Percentiles rank a stretch among this genome's conserved stretches.
These are phyloP conservation scores for Adansonia madagascariensis DNA, from an alignment of 441 rosid genomes.

Conservation along the genomic window DNA sequence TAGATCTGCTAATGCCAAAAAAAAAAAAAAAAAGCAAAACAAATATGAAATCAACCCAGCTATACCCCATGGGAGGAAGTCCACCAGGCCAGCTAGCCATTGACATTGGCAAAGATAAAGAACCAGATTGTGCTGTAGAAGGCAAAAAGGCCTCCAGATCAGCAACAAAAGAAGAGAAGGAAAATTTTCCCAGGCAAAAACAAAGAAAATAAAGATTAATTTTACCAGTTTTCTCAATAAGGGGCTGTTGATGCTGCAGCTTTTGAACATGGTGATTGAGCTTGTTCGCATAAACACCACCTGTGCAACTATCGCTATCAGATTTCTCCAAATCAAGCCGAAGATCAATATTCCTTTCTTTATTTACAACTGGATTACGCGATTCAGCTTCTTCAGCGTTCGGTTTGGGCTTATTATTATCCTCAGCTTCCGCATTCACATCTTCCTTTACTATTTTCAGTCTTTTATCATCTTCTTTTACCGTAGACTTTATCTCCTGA, in stretches of 20 bases:
- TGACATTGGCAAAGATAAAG: slow-evolving; percentile 71
- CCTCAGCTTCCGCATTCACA: slow-evolving; percentile 44
- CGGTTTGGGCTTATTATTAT: slow-evolving; percentile 47
- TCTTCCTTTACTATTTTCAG: slow-evolving; percentile 46
- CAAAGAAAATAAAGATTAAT: background rate
- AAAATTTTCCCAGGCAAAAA: background rate
- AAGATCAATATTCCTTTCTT: slow-evolving; percentile 66
- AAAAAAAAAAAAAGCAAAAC: background rate
- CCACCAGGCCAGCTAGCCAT: slow-evolving; percentile 93
- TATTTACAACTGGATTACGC: slow-evolving; percentile 44
- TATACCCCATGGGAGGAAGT: slow-evolving; percentile 95
- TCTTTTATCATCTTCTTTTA: slow-evolving; percentile 50
- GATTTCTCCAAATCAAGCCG: slow-evolving; percentile 78
- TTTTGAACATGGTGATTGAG: slow-evolving; percentile 46
- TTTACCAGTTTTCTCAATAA: slow-evolving; percentile 58
- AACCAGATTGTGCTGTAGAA: slow-evolving; percentile 62
- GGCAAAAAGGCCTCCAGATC: slow-evolving; percentile 12
- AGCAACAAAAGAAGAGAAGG: background rate
- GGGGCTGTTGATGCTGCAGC: slow-evolving; percentile 53
- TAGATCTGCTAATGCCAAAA: slow-evolving; percentile 8
- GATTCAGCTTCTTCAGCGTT: slow-evolving; percentile 48
- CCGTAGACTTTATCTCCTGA: slow-evolving; percentile 61
- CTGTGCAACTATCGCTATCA: slow-evolving; percentile 50
- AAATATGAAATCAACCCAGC: slow-evolving; percentile 10
- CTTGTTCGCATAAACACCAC: slow-evolving; percentile 43